Conservation (phyloP, 495 filamentous ascomycete genomes). For the Niebla homalea region DNA sequence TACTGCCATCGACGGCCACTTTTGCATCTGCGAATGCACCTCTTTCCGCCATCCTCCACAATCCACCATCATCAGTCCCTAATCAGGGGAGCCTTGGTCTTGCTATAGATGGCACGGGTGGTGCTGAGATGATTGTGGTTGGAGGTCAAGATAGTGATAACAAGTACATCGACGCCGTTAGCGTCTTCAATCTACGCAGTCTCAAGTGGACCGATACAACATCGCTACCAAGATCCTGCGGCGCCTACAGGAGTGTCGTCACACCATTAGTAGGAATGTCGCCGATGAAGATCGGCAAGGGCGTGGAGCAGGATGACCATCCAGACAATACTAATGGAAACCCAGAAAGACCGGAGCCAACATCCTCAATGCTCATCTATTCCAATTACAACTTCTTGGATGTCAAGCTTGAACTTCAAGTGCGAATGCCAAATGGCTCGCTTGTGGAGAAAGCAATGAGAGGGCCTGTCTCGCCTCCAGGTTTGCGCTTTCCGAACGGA, state of each 20-base stretch:
- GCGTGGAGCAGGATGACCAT: conserved; percentile 25
- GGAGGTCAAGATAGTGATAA: conserved; percentile 96
- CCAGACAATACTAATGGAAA: conserved; percentile 24
- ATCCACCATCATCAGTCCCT: conserved; percentile 61
- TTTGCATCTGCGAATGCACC: conserved; percentile 76
- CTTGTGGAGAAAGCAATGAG: conserved; percentile 81
- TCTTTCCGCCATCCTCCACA: conserved; percentile 75
- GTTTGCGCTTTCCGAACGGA: conserved; percentile 87
- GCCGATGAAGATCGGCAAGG: conserved; percentile 58
- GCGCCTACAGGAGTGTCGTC: conserved; percentile 90
- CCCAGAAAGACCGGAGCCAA: conserved; percentile 38
- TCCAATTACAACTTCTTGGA: conserved; percentile 98
- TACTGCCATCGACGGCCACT: conserved; percentile 72
- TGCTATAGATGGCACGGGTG: conserved; percentile 75
- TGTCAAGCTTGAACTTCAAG: conserved; percentile 87
- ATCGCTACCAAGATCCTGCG: conserved; percentile 74
- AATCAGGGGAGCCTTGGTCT: conserved; percentile 80
- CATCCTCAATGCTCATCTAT: conserved; percentile 87
- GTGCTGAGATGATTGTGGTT: conserved; percentile 94
- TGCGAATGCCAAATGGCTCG: conserved; percentile 71
- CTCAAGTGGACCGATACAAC: conserved; percentile 88
- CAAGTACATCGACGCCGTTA: conserved; percentile 96
- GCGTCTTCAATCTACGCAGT: conserved; percentile 93
- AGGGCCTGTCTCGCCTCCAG: conserved; percentile 74
- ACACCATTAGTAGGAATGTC: conserved; percentile 61